A percentile compares a stretch with the other conserved stretches of the same genome.
phyloP scores from a whole-genome alignment of 2,329 filamentous ascomycete species.

The Zalaria obscura region DNA sequence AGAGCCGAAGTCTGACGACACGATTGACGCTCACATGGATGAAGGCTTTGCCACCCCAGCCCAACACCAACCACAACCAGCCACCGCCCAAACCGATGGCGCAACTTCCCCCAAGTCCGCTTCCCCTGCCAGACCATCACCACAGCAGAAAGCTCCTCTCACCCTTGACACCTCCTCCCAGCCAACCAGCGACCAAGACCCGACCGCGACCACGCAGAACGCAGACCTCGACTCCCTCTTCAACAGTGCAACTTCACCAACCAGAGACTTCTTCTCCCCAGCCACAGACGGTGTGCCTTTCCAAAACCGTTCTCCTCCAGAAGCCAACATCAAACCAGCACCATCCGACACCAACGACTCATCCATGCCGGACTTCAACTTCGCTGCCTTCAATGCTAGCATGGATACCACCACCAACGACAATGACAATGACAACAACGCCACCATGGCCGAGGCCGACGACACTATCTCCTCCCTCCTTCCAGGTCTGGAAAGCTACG shows the following conservation, averaged over 20 bases:
- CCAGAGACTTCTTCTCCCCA: too few relatives aligned
- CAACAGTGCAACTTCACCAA: constrained; percentile 5
- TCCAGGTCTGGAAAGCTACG: constrained; percentile 27
- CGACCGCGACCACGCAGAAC: constrained; percentile 4
- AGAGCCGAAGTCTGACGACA: not conserved
- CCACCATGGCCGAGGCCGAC: constrained; percentile 10
- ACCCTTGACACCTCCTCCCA: constrained; percentile 1
- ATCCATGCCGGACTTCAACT: constrained; percentile 4
- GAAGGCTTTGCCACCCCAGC: too few relatives aligned
- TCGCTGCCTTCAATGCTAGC: constrained; percentile 12
- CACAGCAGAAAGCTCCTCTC: not conserved
- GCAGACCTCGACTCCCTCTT: constrained; percentile 21
- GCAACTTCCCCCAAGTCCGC: too few relatives aligned
- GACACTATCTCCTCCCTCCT: constrained; percentile 21
- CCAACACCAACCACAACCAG: not conserved
- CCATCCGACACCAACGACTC: constrained; percentile 1
- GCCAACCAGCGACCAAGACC: not conserved
- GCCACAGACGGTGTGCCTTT: not conserved
- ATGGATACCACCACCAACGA: constrained; percentile 4
- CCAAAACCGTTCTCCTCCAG: not conserved
- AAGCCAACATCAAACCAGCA: not conserved
- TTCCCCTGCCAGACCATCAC: too few relatives aligned
- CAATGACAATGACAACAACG: constrained; percentile 14
- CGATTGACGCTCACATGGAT: too few relatives aligned
- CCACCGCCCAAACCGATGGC: constrained; percentile 3